Conservation (phyloP, 345 rosid genomes). For the Euclidium syriacum region DNA sequence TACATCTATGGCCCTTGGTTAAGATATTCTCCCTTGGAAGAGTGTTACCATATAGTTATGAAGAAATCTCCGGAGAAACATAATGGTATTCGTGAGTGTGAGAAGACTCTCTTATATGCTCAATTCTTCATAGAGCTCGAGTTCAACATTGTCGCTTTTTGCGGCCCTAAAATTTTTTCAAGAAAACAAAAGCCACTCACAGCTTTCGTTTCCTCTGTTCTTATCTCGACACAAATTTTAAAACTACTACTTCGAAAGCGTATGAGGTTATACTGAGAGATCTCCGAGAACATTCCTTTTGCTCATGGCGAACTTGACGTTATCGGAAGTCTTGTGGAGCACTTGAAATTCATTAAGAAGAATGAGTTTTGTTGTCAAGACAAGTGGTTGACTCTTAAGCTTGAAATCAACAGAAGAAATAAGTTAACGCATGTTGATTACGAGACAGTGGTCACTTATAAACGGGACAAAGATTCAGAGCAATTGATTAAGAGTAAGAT, state of each 20-base stretch:
- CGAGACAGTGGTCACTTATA: not conserved
- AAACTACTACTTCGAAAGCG: not conserved
- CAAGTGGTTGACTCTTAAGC: constrained; percentile 11
- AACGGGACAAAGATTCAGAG: not conserved
- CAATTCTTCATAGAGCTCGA: constrained; percentile 17
- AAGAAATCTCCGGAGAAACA: not conserved
- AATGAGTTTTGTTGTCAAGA: not conserved
- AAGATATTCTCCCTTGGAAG: not conserved
- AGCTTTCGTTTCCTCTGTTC: constrained; percentile 18
- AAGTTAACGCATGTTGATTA: not conserved
- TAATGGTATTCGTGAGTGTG: not conserved
- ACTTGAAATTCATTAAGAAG: not conserved
- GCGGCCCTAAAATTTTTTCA: not conserved
- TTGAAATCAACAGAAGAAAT: not conserved
- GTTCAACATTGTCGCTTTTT: not conserved
- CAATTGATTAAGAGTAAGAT: not conserved
- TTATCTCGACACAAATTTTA: constrained; percentile 10
- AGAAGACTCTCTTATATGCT: constrained; percentile 10
- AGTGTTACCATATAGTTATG: not conserved
- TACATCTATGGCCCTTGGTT: not conserved
- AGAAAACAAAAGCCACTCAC: not conserved
- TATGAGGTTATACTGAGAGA: constrained; percentile 1
- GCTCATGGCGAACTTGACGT: not conserved
- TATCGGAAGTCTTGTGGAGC: not conserved
- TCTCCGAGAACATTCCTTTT: not conserved